Conservation (phyloP, 2,329 filamentous ascomycete species). For the Didymella segeticola region DNA sequence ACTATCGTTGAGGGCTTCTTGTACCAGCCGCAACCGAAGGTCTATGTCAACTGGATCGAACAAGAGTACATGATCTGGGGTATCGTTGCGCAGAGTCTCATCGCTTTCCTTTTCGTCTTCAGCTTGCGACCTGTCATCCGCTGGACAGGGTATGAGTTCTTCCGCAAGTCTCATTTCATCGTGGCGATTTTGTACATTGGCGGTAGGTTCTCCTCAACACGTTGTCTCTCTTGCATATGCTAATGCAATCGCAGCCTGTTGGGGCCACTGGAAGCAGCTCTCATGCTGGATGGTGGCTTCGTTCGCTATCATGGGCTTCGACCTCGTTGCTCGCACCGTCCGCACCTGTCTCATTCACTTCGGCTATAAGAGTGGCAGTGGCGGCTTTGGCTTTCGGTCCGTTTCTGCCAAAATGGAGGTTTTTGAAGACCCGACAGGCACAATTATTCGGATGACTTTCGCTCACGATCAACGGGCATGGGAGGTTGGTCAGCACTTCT, state of each 20-base stretch:
- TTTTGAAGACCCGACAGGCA: constrained; percentile 60
- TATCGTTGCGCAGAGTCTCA: constrained; percentile 68
- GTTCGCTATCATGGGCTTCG: constrained; percentile 68
- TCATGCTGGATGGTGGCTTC: constrained; percentile 73
- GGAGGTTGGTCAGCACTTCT: constrained; percentile 73
- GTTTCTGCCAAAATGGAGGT: constrained; percentile 59
- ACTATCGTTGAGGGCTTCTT: constrained; percentile 67
- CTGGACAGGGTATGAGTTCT: constrained; percentile 75
- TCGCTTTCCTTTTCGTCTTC: constrained; percentile 66
- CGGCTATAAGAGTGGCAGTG: constrained; percentile 55
- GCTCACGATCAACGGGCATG: constrained; percentile 66
- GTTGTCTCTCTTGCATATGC: not conserved
- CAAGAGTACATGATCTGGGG: constrained; percentile 76
- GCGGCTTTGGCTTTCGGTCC: constrained; percentile 62
- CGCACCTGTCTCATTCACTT: constrained; percentile 67
- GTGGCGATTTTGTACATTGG: constrained; percentile 75
- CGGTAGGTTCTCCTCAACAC: not conserved
- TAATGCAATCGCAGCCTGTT: constrained; percentile 59
- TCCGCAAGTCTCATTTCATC: constrained; percentile 74
- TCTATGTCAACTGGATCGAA: constrained; percentile 62
- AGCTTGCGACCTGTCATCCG: constrained; percentile 65
- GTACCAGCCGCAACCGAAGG: constrained; percentile 72
- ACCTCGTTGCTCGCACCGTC: constrained; percentile 64
- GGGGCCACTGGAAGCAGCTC: constrained; percentile 73
- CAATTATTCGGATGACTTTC: constrained; percentile 68